Evolutionary conservation across 805 yeast species (phyloP).

Genomic region (Suhomyces prunicola): DNA sequence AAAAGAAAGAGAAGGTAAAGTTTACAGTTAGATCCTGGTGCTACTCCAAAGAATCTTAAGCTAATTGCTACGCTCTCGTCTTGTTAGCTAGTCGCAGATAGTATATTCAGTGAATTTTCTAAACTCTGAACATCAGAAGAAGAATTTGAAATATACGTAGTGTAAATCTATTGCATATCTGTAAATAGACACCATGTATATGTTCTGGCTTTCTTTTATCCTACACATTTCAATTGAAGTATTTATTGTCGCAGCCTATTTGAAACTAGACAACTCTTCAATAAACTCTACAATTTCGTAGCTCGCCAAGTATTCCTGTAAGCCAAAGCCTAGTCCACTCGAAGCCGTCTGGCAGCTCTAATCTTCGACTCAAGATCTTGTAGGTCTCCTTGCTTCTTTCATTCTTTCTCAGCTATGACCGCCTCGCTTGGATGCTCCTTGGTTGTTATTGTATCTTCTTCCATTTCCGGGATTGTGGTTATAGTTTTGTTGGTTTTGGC

Average conservation of each 20-base stretch:
- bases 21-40: too few species aligned
- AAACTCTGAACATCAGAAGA: too few species aligned
- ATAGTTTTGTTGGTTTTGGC: slow-evolving; percentile 4
- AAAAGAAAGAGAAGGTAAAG: too few species aligned
- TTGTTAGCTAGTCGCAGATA: too few species aligned
- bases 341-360: neutral
- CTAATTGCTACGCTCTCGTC: too few species aligned
- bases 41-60: too few species aligned
- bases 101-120: too few species aligned
- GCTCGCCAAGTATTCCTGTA: neutral
- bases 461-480: slow-evolving; percentile 10
- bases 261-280: neutral
- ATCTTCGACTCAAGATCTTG: neutral
- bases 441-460: slow-evolving; percentile 9
- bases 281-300: neutral
- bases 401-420: slow-evolving; percentile 6
- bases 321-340: too few species aligned
- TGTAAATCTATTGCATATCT: too few species aligned
- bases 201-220: neutral
- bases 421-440: slow-evolving; percentile 9
- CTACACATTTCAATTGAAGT: neutral
- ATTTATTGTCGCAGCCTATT: neutral
- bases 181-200: too few species aligned
- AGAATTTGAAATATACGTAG: too few species aligned
- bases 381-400: neutral